Evolutionary conservation across 352 stramenopile genomes (phyloP), one percentile per base, ranked within the genome.

Genomic region (Phytophthora megakarya): DNA sequence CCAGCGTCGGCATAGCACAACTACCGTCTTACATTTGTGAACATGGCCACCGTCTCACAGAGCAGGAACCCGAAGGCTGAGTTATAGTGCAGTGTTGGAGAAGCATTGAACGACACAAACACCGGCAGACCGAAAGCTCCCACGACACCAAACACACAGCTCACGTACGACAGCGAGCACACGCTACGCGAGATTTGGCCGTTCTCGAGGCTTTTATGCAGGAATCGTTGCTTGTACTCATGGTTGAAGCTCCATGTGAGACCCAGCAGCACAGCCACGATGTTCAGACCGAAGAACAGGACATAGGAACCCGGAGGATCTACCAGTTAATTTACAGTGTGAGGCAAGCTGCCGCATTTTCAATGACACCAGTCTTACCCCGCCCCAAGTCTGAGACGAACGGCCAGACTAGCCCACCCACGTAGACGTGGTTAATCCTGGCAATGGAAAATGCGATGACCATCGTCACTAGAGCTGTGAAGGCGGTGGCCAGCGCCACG

Each of bases 161-260:
- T 81, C 37, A 57, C 64, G 51, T 72, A 69, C 50, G 78, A 76
- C n/a, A 81, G 63, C 23, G 63, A 73, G 42, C 50, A 61, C 37
- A 78, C 64, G 10, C 32, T 22, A 5, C 23, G 26, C 6, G 65
- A 70, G 19, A 73, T 42, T 28, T 78, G 70, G 1, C 72, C 75
- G 43, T 75, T 76, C 7, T 76, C 70, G 9, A 82, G 19, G 39
- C 67, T 73, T 30, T 64, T 60, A 22, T 70, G 61, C 39, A 87
- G 50, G 32, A 83, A 75, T 1, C 53, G 67, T 44, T 84, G 62
- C 56, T 88, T 81, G 53, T 84, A 80, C 44, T 79, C 64, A 65
- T 76, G 73, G 67, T 90, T 90, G 64, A 90, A 80, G 48, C 65
- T 72, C 75, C 78, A 87, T 48, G 67, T 73, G 53, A 80, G 55